Evolutionary conservation across 306 rosid species (phyloP).

Genomic region (Urtica urens): DNA sequence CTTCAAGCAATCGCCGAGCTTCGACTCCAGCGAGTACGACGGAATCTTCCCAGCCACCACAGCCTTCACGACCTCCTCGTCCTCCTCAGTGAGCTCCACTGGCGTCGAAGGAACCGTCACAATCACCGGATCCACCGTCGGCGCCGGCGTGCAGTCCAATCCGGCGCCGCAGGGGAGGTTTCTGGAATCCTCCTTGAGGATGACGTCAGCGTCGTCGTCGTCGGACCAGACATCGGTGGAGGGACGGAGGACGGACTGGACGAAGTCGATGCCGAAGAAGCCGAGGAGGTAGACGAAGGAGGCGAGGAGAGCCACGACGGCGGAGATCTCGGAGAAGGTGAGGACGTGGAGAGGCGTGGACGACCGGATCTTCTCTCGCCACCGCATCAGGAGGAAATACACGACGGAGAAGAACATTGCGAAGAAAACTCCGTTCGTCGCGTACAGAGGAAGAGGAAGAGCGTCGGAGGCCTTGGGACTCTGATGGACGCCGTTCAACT

Average conservation of each 20-base stretch:
- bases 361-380: slow-evolving; percentile 83
- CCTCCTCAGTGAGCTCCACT: slow-evolving; percentile 18
- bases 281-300: slow-evolving; percentile 66
- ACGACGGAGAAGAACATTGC: slow-evolving; percentile 67
- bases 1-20: slow-evolving; percentile 46
- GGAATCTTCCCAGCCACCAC: slow-evolving; percentile 51
- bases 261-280: slow-evolving; percentile 72
- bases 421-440: slow-evolving; percentile 59
- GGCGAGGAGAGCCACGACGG: slow-evolving; percentile 49
- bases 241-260: slow-evolving; percentile 52
- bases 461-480: slow-evolving; percentile 25
- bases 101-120: not conserved
- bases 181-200: slow-evolving; percentile 37
- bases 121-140: slow-evolving; percentile 3
- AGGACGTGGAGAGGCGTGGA: slow-evolving; percentile 70
- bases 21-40: slow-evolving; percentile 58
- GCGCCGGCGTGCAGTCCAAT: slow-evolving; percentile 25
- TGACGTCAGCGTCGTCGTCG: slow-evolving; percentile 39
- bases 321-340: slow-evolving; percentile 50
- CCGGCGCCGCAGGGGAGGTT: slow-evolving; percentile 30
- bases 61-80: slow-evolving; percentile 42
- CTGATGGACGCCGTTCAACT: slow-evolving; percentile 7
- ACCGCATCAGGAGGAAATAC: slow-evolving; percentile 60
- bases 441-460: slow-evolving; percentile 32
- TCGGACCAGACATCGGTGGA: slow-evolving; percentile 36